Evolutionary conservation across 2,329 filamentous ascomycete species (phyloP), one percentile per base, ranked within the genome.

Genomic region (Metarhizium humberi): DNA sequence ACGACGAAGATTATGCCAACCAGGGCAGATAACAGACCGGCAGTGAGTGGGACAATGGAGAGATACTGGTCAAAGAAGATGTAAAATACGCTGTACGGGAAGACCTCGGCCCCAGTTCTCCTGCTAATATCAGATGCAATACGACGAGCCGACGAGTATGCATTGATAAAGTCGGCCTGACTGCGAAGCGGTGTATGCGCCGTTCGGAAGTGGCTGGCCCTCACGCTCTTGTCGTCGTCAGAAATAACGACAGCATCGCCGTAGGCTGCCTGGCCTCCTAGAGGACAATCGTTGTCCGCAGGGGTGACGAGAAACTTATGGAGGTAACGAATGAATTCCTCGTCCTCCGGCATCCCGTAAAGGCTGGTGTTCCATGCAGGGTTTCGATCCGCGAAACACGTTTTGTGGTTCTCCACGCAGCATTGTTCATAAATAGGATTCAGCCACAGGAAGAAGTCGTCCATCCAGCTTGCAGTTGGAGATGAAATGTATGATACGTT

Each of bases 21-120:
- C 0, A 91, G 92, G 3, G 89, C 87, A 45, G 87, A 87, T 34
- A 99, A 80, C 1, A 99, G 81, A 0, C 86, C 83, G 1, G 81
- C 86, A 0, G 92, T 92, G 4, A 97, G 78, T 11, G 80, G 78
- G 20, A 95, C 84, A 58, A 99, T 97, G 56, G 82, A 82, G 6
- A 90, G 81, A 67, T 99, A 99, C 69, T 97, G 94, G 68, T 99
- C 94, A 69, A 99, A 99, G 80, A 97, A 99, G 69, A 99, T 92
- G 75, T 99, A 99, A 70, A 96, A 96, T 58, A 96, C 86, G 62
- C 90, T 95, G 75, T 99, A 99, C 0, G 94, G 90, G 78, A 99
- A 99, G 3, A 99, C 86, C 29, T 94, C 85, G 25, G 89, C 83
- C 5, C 85, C 81, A 4, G 91, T 92, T 52, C 80, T 78, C 53